Evolutionary conservation across 768 basidiomycete species (phyloP).

Genomic region (Suillus clintonianus): DNA sequence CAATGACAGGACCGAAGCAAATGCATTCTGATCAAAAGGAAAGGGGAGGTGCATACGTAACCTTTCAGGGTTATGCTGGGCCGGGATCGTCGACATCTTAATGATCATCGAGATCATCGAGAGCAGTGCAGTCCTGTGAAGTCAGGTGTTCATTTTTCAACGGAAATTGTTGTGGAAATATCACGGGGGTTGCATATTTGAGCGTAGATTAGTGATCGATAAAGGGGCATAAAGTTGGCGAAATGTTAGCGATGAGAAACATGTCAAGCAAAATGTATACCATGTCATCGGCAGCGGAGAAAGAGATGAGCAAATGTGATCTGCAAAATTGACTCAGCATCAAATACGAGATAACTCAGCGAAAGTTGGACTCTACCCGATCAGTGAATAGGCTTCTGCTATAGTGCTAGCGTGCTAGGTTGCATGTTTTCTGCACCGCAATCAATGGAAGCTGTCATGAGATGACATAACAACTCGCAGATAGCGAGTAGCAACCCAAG

Average conservation of each 20-base stretch:
- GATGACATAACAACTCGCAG: too few species aligned
- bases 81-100: background rate
- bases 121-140: background rate
- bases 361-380: too few species aligned
- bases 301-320: too few species aligned
- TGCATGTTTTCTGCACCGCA: too few species aligned
- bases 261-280: background rate
- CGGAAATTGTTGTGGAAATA: background rate
- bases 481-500: too few species aligned
- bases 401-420: too few species aligned
- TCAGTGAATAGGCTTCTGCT: too few species aligned
- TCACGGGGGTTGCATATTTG: background rate
- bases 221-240: background rate
- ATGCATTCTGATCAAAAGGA: background rate
- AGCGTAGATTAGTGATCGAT: background rate
- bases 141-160: background rate
- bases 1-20: background rate
- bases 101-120: background rate
- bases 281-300: background rate
- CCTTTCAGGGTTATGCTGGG: background rate
- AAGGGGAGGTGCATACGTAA: background rate
- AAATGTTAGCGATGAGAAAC: background rate
- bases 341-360: too few species aligned
- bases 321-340: too few species aligned
- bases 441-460: too few species aligned